phyloP scores from a whole-genome alignment of 1,284 basidiomycete genomes.

The Ustilago xerochloae region DNA sequence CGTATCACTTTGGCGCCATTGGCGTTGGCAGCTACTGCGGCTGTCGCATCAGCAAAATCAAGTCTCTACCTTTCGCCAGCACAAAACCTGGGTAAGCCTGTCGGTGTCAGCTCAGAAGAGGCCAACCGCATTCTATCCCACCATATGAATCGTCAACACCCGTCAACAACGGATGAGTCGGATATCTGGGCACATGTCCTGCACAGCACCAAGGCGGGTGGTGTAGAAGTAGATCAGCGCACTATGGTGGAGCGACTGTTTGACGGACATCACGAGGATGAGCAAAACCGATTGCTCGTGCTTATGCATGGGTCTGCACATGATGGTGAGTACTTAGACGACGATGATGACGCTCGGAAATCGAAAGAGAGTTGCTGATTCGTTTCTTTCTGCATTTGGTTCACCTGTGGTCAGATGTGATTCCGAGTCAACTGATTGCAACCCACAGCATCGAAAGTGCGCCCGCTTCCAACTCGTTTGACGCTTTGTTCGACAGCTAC shows the following conservation, averaged over 20 bases:
- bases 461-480: constrained; percentile 38
- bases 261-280: constrained; percentile 32
- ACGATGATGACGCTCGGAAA: too few species aligned
- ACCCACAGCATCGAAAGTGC: constrained; percentile 38
- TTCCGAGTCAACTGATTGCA: constrained; percentile 27
- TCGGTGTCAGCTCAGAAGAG: constrained; percentile 33
- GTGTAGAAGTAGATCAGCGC: constrained; percentile 23
- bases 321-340: constrained; percentile 16
- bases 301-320: constrained; percentile 43
- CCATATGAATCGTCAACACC: constrained; percentile 35
- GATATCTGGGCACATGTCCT: constrained; percentile 40
- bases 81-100: constrained; percentile 17
- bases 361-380: too few species aligned
- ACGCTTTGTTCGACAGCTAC: constrained; percentile 49
- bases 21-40: constrained; percentile 21
- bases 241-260: constrained; percentile 40
- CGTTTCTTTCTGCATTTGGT: not conserved
- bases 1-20: constrained; percentile 26
- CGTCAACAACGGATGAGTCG: constrained; percentile 3
- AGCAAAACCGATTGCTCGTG: constrained; percentile 43
- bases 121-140: constrained; percentile 41
- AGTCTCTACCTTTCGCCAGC: constrained; percentile 47
- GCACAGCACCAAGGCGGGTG: not conserved
- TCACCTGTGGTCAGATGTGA: constrained; percentile 18
- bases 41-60: constrained; percentile 29